Percentiles rank a stretch among this genome's conserved stretches.
These are phyloP conservation scores for Ganoderma meredithae DNA, from an alignment of 1,284 basidiomycete genomes.

Conservation along the genomic window DNA sequence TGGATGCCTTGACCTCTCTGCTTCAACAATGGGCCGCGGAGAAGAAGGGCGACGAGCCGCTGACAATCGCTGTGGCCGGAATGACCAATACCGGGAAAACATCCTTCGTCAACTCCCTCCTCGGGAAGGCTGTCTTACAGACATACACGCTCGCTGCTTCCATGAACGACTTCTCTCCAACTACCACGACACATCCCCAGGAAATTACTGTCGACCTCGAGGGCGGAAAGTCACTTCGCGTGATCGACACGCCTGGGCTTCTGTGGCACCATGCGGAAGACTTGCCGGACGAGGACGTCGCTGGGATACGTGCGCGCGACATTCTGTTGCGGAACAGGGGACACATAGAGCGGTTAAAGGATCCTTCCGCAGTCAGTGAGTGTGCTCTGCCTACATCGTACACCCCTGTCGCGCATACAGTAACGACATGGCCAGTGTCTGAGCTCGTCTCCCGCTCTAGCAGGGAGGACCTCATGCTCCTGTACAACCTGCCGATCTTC, in stretches of 20 bases:
- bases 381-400: constrained; percentile 37
- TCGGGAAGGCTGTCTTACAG: constrained; percentile 58
- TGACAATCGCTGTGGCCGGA: constrained; percentile 79
- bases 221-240: constrained; percentile 54
- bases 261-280: constrained; percentile 57
- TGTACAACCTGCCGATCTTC: constrained; percentile 90
- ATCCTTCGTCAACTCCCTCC: constrained; percentile 80
- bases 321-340: constrained; percentile 84
- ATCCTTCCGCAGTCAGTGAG: constrained; percentile 80
- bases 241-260: constrained; percentile 90
- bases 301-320: constrained; percentile 66
- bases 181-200: constrained; percentile 75
- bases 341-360: constrained; percentile 88
- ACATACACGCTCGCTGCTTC: constrained; percentile 69
- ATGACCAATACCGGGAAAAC: constrained; percentile 87
- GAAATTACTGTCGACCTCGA: constrained; percentile 60
- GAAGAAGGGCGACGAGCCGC: constrained; percentile 51
- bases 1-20: constrained; percentile 54
- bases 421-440: constrained; percentile 55
- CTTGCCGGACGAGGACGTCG: constrained; percentile 52
- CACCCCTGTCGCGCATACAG: background rate
- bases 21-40: constrained; percentile 55
- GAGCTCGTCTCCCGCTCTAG: constrained; percentile 79
- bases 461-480: constrained; percentile 87
- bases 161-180: constrained; percentile 57